Evolutionary conservation across 164 flowering plant genomes (phyloP), one percentile per base, ranked within the genome.

Genomic region (Magnolia officinalis): DNA sequence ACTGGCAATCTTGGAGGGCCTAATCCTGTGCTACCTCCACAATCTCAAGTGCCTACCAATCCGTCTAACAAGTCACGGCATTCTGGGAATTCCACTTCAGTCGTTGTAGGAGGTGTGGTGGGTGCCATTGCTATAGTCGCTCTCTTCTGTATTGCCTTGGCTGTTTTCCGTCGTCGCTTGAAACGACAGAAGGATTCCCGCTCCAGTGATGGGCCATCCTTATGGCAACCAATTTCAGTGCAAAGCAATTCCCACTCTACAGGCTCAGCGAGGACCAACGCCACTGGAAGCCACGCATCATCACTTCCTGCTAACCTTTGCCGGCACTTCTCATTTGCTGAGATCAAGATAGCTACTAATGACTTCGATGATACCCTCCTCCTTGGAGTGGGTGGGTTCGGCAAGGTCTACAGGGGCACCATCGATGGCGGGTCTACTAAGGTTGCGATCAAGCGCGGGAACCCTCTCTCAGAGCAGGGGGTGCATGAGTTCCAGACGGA

Each of bases 1-100:
- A 3, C 4, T 37, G 89, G 89, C 20, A 88, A 87, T 77, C 92
- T 89, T 65, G 94, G 87, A 1, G 94, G 94, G 45, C 83, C 80
- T 2, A 90, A 87, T 78, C 94, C 92, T 4, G 74, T 81, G 73
- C 90, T 88, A 10, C 73, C 73, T 8, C 68, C 68, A 1, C 5
- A 21, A 65, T 2, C 21, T 8, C 26, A 21, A 29, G 68, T 24
- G 14, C 29, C 1, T 8, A 74, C 81, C 74, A 89, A 90, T 14
- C 75, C 67, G 78, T 81, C 51, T 69, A 50, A 23, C 11, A 74
- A 75, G 51, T 59, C 79, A 2, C 50, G 79, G 8, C 37, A 24
- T 6, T 77, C 83, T 6, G 75, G 78, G 64, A 80, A 68, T 64
- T 68, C 45, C 5, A 63, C 67, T 73, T 78, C 72, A 29, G 70